A percentile compares a stretch with the other conserved stretches of the same genome.
These are phyloP conservation scores for Hygrocybe punicea DNA, from an alignment of 768 basidiomycete genomes.

Conservation along the genomic window DNA sequence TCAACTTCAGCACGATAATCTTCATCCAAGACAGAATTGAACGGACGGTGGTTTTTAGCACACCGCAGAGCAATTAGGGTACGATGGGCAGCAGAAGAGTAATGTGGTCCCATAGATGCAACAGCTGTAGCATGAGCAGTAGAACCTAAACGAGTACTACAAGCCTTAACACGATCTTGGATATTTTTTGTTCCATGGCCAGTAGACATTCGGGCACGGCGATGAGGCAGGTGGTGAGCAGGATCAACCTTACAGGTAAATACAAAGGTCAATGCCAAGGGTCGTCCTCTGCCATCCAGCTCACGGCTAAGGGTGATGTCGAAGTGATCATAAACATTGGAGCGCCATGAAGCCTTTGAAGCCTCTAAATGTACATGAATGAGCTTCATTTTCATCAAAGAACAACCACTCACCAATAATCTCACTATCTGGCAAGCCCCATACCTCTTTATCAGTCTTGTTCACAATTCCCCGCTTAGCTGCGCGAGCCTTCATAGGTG, in stretches of 20 bases:
- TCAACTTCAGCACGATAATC: conserved; percentile 26
- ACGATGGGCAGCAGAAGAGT: conserved; percentile 16
- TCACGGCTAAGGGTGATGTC: conserved; percentile 10
- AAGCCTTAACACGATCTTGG: not conserved
- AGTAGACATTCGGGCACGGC: conserved; percentile 2
- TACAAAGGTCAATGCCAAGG: not conserved
- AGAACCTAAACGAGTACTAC: not conserved
- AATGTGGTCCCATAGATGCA: not conserved
- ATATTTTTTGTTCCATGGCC: conserved; percentile 14
- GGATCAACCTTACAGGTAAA: conserved; percentile 12
- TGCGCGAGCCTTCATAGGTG: conserved; percentile 9
- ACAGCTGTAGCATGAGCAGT: not conserved
- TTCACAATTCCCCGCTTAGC: not conserved
- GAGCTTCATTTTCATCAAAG: not conserved
- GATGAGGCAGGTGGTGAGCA: not conserved
- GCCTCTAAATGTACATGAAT: not conserved
- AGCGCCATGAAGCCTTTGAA: conserved; percentile 8
- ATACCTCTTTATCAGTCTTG: conserved; percentile 10
- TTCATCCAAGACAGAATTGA: conserved; percentile 23
- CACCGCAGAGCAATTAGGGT: conserved; percentile 26
- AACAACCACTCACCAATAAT: conserved; percentile 13
- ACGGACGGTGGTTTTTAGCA: conserved; percentile 17
- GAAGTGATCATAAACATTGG: conserved; percentile 17
- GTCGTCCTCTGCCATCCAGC: not conserved
- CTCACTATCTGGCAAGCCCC: conserved; percentile 9